These are phyloP conservation scores for Cladophialophora carrionii DNA, from an alignment of 2,329 filamentous ascomycete genomes.

Conservation along the genomic window DNA sequence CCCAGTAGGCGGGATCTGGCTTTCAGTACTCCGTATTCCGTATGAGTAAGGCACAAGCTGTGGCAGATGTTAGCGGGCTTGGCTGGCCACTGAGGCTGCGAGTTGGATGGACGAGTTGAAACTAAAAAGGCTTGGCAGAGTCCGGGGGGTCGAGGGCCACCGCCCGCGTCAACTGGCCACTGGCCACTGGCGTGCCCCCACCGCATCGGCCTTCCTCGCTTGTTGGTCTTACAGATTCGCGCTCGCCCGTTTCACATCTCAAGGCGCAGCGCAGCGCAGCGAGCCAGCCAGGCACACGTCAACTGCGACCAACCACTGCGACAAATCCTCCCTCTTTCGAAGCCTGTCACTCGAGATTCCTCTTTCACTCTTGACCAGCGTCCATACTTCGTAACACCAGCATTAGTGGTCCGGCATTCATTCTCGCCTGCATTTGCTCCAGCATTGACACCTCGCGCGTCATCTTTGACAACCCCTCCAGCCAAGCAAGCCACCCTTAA, in stretches of 20 bases:
- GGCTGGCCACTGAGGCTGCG: not conserved
- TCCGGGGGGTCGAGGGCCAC: not conserved
- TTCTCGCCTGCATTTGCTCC: constrained; percentile 13
- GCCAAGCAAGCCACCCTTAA: not conserved
- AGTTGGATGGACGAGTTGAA: not conserved
- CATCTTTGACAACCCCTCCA: constrained; percentile 1
- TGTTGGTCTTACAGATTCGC: constrained; percentile 5
- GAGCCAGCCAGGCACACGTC: constrained; percentile 8
- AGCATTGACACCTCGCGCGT: constrained; percentile 19
- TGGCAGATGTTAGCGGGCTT: not conserved
- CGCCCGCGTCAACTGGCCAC: too few relatives aligned
- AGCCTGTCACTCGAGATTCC: constrained; percentile 11
- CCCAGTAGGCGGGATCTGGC: not conserved
- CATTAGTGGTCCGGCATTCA: constrained; percentile 12
- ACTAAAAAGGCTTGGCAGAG: constrained; percentile 1
- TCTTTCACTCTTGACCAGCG: constrained; percentile 15
- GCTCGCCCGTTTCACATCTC: constrained; percentile 19
- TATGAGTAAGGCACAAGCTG: not conserved
- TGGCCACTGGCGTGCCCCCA: too few relatives aligned
- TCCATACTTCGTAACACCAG: constrained; percentile 13
- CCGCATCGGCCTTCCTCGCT: constrained; percentile 17
- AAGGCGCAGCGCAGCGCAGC: constrained; percentile 15
- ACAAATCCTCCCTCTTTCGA: constrained; percentile 38
- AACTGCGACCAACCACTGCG: constrained; percentile 46
- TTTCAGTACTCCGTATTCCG: not conserved